Evolutionary conservation across 352 stramenopile species (phyloP).

Genomic region (Phytopythium vexans): DNA sequence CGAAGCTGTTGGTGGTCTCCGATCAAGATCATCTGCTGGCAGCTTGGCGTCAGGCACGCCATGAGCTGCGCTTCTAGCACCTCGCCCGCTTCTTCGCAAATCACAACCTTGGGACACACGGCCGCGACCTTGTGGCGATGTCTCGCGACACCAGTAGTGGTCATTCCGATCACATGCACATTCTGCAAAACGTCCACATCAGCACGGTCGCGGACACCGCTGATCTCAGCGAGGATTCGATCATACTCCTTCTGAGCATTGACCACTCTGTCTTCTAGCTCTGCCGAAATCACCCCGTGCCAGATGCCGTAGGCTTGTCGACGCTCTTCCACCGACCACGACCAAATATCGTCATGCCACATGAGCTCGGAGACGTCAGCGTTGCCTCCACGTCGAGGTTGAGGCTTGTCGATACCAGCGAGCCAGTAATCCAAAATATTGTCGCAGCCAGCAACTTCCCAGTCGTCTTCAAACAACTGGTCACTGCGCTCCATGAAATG

Average conservation of each 20-base stretch:
- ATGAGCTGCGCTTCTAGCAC: constrained; percentile 76
- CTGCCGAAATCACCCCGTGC: constrained; percentile 10
- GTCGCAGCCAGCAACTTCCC: constrained; percentile 25
- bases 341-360: constrained; percentile 18
- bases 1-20: constrained; percentile 86
- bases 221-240: constrained; percentile 25
- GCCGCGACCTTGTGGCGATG: constrained; percentile 58
- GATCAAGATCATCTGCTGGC: constrained; percentile 85
- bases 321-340: constrained; percentile 23
- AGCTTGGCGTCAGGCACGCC: constrained; percentile 50
- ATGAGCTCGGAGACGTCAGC: constrained; percentile 3
- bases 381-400: neutral
- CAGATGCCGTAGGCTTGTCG: constrained; percentile 19
- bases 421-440: constrained; percentile 44
- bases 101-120: constrained; percentile 62
- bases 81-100: constrained; percentile 88
- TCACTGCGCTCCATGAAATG: constrained; percentile 21
- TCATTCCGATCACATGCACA: constrained; percentile 77
- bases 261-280: constrained; percentile 18
- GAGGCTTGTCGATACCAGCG: constrained; percentile 12
- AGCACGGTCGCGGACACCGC: constrained; percentile 21
- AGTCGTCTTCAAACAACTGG: constrained; percentile 21
- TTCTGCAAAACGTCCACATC: constrained; percentile 22
- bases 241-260: constrained; percentile 27
- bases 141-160: constrained; percentile 77